A percentile compares a stretch with the other conserved stretches of the same genome.
Conservation (phyloP, 495 filamentous ascomycete genomes). For the Polyplosphaeria fusca region DNA sequence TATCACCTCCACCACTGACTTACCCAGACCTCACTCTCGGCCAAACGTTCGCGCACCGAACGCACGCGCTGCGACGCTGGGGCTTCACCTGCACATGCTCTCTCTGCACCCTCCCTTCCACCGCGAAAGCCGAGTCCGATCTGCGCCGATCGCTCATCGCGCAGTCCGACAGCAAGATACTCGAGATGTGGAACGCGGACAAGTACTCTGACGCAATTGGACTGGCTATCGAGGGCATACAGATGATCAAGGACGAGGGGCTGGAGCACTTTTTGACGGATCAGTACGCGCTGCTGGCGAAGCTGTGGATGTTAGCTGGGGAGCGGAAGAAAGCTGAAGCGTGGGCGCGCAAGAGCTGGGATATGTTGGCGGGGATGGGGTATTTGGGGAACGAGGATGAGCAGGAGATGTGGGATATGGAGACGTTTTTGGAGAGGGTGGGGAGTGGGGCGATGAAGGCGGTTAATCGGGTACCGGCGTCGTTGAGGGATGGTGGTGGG, state of each 20-base stretch:
- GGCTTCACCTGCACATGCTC: conserved; percentile 19
- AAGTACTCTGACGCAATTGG: background rate
- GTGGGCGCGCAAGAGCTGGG: background rate
- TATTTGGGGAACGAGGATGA: conserved; percentile 13
- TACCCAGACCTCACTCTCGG: conserved; percentile 10
- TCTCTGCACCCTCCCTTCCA: conserved; percentile 3
- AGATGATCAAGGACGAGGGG: conserved; percentile 14
- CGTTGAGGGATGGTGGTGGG: too few species aligned
- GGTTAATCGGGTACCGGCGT: too few species aligned
- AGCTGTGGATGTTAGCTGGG: background rate
- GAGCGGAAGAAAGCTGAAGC: conserved; percentile 9
- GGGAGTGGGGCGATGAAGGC: background rate
- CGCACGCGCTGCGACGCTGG: conserved; percentile 9
- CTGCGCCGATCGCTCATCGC: conserved; percentile 2
- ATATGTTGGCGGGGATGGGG: conserved; percentile 6
- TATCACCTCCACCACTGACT: too few species aligned
- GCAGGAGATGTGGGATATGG: conserved; percentile 12
- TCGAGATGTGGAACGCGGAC: background rate
- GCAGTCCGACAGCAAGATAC: background rate
- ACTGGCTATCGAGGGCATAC: background rate
- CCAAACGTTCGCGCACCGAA: background rate
- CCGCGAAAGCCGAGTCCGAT: conserved; percentile 4
- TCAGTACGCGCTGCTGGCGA: conserved; percentile 12
- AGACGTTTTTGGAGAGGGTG: conserved; percentile 6
- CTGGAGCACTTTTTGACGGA: conserved; percentile 5